Conservation (phyloP, 257 asterid genomes). For the Catharanthus roseus region DNA sequence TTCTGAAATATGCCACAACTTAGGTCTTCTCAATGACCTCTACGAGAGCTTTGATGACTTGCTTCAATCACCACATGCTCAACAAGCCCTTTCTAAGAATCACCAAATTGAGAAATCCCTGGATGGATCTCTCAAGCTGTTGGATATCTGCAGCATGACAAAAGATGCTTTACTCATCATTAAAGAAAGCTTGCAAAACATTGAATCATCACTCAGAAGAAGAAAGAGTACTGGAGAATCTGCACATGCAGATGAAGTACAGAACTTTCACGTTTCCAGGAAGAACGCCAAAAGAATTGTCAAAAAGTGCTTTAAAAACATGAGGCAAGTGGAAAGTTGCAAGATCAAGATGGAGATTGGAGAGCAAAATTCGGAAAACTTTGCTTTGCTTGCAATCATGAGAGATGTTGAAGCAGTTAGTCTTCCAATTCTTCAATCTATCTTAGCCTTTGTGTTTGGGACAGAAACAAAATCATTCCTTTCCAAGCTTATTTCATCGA, state of each 20-base stretch:
- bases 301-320: not conserved
- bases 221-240: not conserved
- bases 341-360: not conserved
- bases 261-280: constrained; percentile 21
- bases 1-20: constrained; percentile 7
- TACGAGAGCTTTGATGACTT: not conserved
- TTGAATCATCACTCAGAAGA: constrained; percentile 3
- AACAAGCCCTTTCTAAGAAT: not conserved
- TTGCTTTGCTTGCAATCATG: not conserved
- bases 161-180: not conserved
- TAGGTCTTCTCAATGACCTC: not conserved
- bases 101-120: not conserved
- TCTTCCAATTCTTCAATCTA: constrained; percentile 16
- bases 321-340: not conserved
- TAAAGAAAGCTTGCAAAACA: not conserved
- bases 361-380: not conserved
- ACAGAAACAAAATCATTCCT: constrained; percentile 23
- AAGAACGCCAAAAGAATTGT: constrained; percentile 2
- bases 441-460: constrained; percentile 18
- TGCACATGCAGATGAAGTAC: not conserved
- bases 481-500: constrained; percentile 25
- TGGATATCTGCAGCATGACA: constrained; percentile 4
- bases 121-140: constrained; percentile 4
- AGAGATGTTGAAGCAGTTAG: constrained; percentile 22
- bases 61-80: not conserved